Percentiles rank a stretch among this genome's conserved stretches.
These are phyloP conservation scores for Mycena galericulata DNA, from an alignment of 768 basidiomycete species.

Conservation along the genomic window DNA sequence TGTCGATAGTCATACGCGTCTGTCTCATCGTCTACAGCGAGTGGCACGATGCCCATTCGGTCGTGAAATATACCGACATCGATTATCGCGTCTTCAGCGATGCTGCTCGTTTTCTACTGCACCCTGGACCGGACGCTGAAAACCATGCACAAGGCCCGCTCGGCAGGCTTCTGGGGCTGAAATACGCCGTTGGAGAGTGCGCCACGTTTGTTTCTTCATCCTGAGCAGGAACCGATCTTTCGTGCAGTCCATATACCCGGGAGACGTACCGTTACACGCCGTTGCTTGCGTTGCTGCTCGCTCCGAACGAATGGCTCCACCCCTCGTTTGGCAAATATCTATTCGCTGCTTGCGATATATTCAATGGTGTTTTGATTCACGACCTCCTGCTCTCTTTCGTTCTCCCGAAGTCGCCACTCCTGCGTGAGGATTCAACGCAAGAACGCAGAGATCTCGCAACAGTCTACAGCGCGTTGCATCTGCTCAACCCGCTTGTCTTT, in stretches of 20 bases:
- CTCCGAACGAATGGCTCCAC: conserved; percentile 85
- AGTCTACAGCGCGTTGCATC: conserved; percentile 76
- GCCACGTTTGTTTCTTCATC: conserved; percentile 47
- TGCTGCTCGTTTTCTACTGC: conserved; percentile 78
- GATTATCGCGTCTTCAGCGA: conserved; percentile 97
- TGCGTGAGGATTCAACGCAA: conserved; percentile 25
- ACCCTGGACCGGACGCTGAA: conserved; percentile 44
- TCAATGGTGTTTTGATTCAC: conserved; percentile 82
- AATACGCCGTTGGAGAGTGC: conserved; percentile 77
- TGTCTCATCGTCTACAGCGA: conserved; percentile 86
- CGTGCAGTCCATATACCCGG: conserved; percentile 84
- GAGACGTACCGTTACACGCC: conserved; percentile 98
- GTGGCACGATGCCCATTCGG: conserved; percentile 86
- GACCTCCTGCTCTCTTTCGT: conserved; percentile 65
- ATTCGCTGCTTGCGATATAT: conserved; percentile 86
- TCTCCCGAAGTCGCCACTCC: conserved; percentile 46
- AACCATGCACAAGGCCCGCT: conserved; percentile 76
- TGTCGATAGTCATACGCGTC: conserved; percentile 71
- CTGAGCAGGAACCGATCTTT: conserved; percentile 16
- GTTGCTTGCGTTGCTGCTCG: conserved; percentile 83
- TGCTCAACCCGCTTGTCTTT: conserved; percentile 94
- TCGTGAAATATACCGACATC: conserved; percentile 97
- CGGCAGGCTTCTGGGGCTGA: conserved; percentile 47
- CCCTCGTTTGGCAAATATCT: conserved; percentile 92
- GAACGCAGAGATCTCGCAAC: conserved; percentile 53